These are phyloP conservation scores for Aspergillus unguis DNA, from an alignment of 2,329 filamentous ascomycete species.

Conservation along the genomic window DNA sequence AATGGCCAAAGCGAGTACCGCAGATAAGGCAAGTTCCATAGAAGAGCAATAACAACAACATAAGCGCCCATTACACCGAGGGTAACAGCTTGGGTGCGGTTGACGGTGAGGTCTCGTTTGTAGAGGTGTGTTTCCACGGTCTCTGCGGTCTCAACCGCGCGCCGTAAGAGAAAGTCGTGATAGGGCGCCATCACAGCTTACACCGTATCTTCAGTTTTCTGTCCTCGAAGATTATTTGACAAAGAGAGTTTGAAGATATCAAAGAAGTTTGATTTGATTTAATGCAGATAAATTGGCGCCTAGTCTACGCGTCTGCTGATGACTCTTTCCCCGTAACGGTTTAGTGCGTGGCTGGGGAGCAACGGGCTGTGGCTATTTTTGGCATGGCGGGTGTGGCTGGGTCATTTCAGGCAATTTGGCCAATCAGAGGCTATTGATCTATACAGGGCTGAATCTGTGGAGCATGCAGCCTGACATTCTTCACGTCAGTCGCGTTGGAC, in stretches of 20 bases:
- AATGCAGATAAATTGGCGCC: conserved; percentile 11
- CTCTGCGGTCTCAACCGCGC: conserved; percentile 21
- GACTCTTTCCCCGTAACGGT: conserved; percentile 13
- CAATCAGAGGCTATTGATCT: neutral
- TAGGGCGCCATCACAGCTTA: conserved; percentile 25
- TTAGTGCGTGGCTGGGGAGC: conserved; percentile 18
- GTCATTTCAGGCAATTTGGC: neutral
- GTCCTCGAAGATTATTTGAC: neutral
- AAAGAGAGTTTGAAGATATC: neutral
- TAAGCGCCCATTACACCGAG: conserved; percentile 69
- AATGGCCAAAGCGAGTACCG: conserved; percentile 74
- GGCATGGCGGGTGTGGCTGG: conserved; percentile 12
- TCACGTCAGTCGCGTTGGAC: neutral
- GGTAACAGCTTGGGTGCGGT: conserved; percentile 67
- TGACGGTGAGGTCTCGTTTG: conserved; percentile 58
- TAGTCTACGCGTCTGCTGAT: conserved; percentile 20
- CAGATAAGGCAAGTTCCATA: conserved; percentile 79
- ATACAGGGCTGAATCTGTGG: conserved; percentile 6
- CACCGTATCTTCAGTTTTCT: neutral
- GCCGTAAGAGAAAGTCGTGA: conserved; percentile 21
- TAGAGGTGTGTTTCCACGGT: conserved; percentile 32
- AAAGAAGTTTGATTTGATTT: neutral
- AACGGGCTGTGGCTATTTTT: conserved; percentile 20
- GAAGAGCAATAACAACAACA: conserved; percentile 67
- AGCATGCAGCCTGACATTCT: neutral